Evolutionary conservation across 2,329 filamentous ascomycete species (phyloP).

Genomic region (Aspergillus pseudoviridinutans): DNA sequence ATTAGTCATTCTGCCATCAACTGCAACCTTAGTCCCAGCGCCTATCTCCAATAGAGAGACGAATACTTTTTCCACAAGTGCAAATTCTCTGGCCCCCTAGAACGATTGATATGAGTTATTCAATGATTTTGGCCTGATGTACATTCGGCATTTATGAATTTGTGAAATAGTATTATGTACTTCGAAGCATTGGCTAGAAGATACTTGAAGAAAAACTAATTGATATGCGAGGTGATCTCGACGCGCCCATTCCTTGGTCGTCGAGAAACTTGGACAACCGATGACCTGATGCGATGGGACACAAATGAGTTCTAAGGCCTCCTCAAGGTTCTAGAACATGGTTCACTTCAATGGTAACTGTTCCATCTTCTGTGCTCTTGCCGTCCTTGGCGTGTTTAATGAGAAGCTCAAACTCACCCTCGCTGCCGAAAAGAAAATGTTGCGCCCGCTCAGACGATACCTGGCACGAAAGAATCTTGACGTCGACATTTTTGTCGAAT

Average conservation of each 20-base stretch:
- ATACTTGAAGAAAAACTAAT: not conserved
- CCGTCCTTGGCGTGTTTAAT: constrained; percentile 10
- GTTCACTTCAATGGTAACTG: constrained; percentile 9
- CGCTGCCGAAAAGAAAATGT: constrained; percentile 17
- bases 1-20: not conserved
- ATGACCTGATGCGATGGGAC: not conserved
- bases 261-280: not conserved
- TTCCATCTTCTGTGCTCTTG: not conserved
- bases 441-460: constrained; percentile 6
- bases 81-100: not conserved
- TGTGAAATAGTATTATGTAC: not conserved
- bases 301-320: not conserved
- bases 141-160: not conserved
- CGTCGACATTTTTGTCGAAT: constrained; percentile 4
- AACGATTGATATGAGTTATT: not conserved
- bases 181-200: not conserved
- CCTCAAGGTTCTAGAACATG: constrained; percentile 3
- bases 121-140: not conserved
- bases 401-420: constrained; percentile 20
- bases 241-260: not conserved
- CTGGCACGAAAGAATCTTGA: constrained; percentile 15
- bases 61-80: too few relatives aligned
- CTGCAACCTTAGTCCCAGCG: not conserved
- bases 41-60: not conserved
- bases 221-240: not conserved